A percentile compares a stretch with the other conserved stretches of the same genome.
Conservation (phyloP, 2,329 filamentous ascomycete genomes). For the Fusarium musae region DNA sequence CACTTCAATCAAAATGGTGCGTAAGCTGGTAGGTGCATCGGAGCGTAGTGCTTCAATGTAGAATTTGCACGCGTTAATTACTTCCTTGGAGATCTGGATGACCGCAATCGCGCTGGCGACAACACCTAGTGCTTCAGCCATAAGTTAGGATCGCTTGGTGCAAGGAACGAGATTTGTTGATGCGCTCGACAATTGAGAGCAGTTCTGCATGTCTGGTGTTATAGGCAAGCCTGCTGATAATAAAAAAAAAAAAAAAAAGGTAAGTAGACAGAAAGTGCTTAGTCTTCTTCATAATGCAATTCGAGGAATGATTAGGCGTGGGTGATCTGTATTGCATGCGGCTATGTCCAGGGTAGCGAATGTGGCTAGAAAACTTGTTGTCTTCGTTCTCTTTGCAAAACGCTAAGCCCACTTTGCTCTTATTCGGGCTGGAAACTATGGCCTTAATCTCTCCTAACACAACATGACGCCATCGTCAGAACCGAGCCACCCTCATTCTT, state of each 20-base stretch:
- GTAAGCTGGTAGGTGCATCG: not conserved
- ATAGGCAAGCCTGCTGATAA: not conserved
- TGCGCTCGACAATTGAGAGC: fast-evolving
- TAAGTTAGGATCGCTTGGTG: not conserved
- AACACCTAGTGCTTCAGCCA: not conserved
- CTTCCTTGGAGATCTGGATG: not conserved
- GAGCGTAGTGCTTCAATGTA: not conserved
- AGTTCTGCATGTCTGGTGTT: not conserved
- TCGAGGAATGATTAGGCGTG: not conserved
- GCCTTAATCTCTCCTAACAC: not conserved
- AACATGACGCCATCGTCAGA: no score
- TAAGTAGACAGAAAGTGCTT: not conserved
- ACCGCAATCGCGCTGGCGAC: not conserved
- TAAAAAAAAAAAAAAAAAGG: not conserved
- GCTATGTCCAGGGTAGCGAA: not conserved
- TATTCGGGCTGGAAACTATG: no score
- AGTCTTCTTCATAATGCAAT: not conserved
- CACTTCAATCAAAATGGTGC: not conserved
- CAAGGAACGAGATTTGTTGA: not conserved
- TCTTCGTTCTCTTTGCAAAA: no score
- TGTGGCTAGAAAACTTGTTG: not conserved
- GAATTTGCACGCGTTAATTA: not conserved
- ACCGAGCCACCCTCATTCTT: fast-evolving
- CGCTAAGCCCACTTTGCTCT: no score
- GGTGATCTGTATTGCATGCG: not conserved